Evolutionary conservation across 2,329 filamentous ascomycete species (phyloP).

Genomic region (Botryosphaeria dothidea): DNA sequence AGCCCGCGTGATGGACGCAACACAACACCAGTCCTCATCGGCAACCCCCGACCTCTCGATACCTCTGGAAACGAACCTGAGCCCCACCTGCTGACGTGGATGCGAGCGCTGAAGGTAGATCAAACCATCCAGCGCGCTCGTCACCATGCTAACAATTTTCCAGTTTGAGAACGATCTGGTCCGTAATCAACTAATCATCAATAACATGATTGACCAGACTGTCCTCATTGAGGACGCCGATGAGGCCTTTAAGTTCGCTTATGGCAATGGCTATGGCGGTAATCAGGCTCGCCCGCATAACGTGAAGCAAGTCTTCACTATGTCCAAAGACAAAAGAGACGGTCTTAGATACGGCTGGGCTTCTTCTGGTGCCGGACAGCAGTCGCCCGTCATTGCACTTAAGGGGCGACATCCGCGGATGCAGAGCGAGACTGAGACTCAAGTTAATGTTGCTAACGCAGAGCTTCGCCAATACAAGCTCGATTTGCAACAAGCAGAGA

Average conservation of each 20-base stretch:
- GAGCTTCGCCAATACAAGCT: conserved; percentile 5
- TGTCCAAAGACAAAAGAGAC: conserved; percentile 57
- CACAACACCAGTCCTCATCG: conserved; percentile 49
- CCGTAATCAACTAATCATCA: conserved; percentile 80
- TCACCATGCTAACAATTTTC: conserved; percentile 23
- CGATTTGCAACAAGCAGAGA: conserved; percentile 52
- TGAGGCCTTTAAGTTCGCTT: conserved; percentile 70
- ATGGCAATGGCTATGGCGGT: conserved; percentile 42
- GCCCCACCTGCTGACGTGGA: conserved; percentile 69
- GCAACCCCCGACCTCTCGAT: conserved; percentile 57
- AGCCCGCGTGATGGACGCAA: not conserved
- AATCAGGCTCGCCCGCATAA: conserved; percentile 59
- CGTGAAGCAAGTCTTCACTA: conserved; percentile 70
- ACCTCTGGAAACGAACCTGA: conserved; percentile 73
- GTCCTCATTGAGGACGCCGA: conserved; percentile 70
- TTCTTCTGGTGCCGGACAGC: conserved; percentile 37
- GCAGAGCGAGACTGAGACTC: conserved; percentile 71
- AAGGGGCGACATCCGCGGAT: conserved; percentile 61
- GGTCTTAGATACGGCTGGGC: conserved; percentile 58
- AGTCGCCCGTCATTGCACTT: not conserved
- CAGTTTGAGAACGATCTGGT: conserved; percentile 75
- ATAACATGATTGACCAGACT: conserved; percentile 78
- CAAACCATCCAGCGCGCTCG: not conserved
- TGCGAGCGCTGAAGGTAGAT: conserved; percentile 68
- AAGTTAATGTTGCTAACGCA: conserved; percentile 49